phyloP scores from a whole-genome alignment of 1,284 basidiomycete genomes.

The Pholiota adiposa region DNA sequence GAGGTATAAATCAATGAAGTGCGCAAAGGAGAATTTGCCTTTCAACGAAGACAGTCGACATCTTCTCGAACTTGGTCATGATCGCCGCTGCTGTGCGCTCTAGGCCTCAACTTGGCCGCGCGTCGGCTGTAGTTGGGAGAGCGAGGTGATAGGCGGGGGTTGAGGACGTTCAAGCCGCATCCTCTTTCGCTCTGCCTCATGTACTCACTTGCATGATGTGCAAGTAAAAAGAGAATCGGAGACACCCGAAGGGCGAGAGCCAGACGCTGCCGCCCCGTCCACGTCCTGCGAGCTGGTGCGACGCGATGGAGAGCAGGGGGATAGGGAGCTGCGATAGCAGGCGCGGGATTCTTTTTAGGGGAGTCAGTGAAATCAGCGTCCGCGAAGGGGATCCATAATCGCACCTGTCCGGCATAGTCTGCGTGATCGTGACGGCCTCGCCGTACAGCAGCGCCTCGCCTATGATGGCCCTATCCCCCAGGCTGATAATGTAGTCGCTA shows the following conservation, averaged over 20 bases:
- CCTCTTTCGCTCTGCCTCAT: conserved; percentile 64
- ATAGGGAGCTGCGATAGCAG: conserved; percentile 74
- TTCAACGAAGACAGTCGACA: conserved; percentile 79
- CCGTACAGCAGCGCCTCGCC: conserved; percentile 87
- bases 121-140: conserved; percentile 67
- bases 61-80: conserved; percentile 76
- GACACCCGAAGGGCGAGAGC: conserved; percentile 91
- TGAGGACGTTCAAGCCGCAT: conserved; percentile 90
- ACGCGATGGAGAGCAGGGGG: conserved; percentile 83
- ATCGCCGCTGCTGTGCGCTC: conserved; percentile 81
- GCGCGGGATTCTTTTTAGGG: conserved; percentile 74
- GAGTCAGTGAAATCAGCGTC: conserved; percentile 8
- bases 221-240: conserved; percentile 85
- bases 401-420: conserved; percentile 93
- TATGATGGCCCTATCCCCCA: conserved; percentile 77
- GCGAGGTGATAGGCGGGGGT: conserved; percentile 83
- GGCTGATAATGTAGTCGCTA: conserved; percentile 46
- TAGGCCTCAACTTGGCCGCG: conserved; percentile 54
- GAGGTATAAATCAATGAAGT: conserved; percentile 82
- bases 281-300: conserved; percentile 86
- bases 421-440: conserved; percentile 92
- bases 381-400: conserved; percentile 37
- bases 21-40: conserved; percentile 69
- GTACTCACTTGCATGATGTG: conserved; percentile 60
- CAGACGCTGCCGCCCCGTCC: conserved; percentile 91